Evolutionary conservation across 2,329 filamentous ascomycete species (phyloP).

Genomic region (Ceratocystis alfenasii): DNA sequence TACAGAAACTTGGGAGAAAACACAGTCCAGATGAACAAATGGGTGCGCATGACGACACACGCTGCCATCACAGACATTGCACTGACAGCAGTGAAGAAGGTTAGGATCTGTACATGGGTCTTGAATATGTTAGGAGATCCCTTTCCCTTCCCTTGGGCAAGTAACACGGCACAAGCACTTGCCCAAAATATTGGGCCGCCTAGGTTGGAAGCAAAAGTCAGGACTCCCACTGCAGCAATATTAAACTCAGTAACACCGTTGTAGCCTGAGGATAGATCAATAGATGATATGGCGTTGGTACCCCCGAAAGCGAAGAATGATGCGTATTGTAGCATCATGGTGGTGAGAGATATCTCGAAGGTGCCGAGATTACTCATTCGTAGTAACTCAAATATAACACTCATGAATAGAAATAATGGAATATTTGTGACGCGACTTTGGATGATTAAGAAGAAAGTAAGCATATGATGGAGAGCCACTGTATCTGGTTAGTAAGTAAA

Average conservation of each 20-base stretch:
- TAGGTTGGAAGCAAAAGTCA: constrained; percentile 89
- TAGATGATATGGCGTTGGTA: constrained; percentile 88
- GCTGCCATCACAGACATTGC: constrained; percentile 72
- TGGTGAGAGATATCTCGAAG: constrained; percentile 54
- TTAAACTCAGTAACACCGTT: constrained; percentile 81
- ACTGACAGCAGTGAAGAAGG: constrained; percentile 55
- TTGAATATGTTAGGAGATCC: constrained; percentile 28
- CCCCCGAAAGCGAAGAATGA: constrained; percentile 86
- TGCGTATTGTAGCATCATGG: constrained; percentile 64
- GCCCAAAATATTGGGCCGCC: constrained; percentile 81
- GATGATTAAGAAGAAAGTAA: constrained; percentile 69
- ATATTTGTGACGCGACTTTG: constrained; percentile 79
- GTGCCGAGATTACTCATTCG: constrained; percentile 37
- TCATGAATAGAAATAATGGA: constrained; percentile 69
- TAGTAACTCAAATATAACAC: constrained; percentile 43
- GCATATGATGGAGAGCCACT: constrained; percentile 54
- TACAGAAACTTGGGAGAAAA: constrained; percentile 96
- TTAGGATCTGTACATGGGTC: constrained; percentile 51
- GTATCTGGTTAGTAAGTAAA: neutral
- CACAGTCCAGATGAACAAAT: constrained; percentile 97
- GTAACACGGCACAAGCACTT: constrained; percentile 49
- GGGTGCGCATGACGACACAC: constrained; percentile 70
- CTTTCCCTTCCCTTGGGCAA: constrained; percentile 32
- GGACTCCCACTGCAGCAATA: constrained; percentile 61
- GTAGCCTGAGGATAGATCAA: constrained; percentile 89